Evolutionary conservation across 1,284 basidiomycete genomes (phyloP).

Genomic region (Ganoderma lingzhi): DNA sequence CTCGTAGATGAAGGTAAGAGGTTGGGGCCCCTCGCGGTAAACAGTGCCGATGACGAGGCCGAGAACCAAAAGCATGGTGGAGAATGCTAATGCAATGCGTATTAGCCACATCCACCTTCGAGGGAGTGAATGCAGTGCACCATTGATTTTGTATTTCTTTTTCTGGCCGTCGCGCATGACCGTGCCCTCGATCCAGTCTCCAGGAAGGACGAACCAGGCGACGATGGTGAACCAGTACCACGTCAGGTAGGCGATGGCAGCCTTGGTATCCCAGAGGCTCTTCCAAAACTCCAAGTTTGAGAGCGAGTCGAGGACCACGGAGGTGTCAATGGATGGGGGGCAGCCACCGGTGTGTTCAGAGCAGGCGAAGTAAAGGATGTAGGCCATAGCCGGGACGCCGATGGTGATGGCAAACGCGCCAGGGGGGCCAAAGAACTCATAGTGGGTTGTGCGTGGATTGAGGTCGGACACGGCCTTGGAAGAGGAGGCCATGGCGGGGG

Average conservation of each 20-base stretch:
- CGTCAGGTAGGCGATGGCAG: slow-evolving; percentile 77
- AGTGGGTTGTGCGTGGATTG: slow-evolving; percentile 74
- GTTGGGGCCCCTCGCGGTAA: slow-evolving; percentile 75
- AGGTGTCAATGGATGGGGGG: slow-evolving; percentile 61
- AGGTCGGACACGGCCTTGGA: slow-evolving; percentile 42
- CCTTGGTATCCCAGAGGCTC: slow-evolving; percentile 84
- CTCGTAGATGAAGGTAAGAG: slow-evolving; percentile 91
- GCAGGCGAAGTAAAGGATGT: slow-evolving; percentile 88
- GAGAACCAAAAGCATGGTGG: slow-evolving; percentile 84
- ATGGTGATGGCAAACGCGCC: slow-evolving; percentile 82
- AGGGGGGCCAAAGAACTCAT: slow-evolving; percentile 89
- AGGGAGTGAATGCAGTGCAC: slow-evolving; percentile 51
- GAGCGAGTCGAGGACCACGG: slow-evolving; percentile 57
- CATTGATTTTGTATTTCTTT: slow-evolving; percentile 95
- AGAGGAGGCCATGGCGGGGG: slow-evolving; percentile 36
- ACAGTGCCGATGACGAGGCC: slow-evolving; percentile 77
- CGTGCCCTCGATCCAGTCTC: slow-evolving; percentile 85
- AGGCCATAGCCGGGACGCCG: slow-evolving; percentile 78
- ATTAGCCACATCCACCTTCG: background rate
- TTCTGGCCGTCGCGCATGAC: slow-evolving; percentile 81
- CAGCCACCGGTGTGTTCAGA: slow-evolving; percentile 83
- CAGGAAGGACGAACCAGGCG: slow-evolving; percentile 88
- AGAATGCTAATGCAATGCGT: slow-evolving; percentile 67
- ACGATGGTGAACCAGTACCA: slow-evolving; percentile 93
- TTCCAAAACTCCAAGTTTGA: slow-evolving; percentile 68